These are phyloP conservation scores for Phanerochaete sordida DNA, from an alignment of 768 basidiomycete species.

Conservation along the genomic window DNA sequence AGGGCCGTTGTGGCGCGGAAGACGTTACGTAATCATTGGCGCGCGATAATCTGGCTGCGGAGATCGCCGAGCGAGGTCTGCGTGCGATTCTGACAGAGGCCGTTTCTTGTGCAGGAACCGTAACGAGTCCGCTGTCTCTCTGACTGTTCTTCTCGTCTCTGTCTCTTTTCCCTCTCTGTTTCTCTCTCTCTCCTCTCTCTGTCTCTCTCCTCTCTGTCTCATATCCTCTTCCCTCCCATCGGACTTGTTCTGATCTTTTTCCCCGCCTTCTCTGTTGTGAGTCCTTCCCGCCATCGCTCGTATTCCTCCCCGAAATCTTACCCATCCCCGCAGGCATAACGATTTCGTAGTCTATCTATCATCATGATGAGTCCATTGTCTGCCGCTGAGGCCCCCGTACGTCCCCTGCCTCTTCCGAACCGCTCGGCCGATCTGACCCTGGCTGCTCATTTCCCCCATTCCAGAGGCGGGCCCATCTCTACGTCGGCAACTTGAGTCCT, in stretches of 20 bases:
- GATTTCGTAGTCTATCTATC: conserved; percentile 32
- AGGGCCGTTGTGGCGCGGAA: neutral
- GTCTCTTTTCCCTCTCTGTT: conserved; percentile 32
- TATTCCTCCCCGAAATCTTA: conserved; percentile 7
- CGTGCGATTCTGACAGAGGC: neutral
- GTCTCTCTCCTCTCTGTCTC: conserved; percentile 40
- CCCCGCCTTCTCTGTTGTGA: conserved; percentile 27
- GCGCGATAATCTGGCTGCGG: conserved; percentile 17
- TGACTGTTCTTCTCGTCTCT: conserved; percentile 29
- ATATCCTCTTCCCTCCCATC: conserved; percentile 50
- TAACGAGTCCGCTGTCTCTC: conserved; percentile 25
- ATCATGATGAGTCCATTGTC: conserved; percentile 72
- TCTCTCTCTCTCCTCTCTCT: conserved; percentile 45
- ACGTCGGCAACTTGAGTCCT: conserved; percentile 97
- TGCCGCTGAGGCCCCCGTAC: conserved; percentile 74
- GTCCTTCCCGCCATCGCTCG: conserved; percentile 16
- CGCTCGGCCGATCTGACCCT: neutral
- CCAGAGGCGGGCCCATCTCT: conserved; percentile 93
- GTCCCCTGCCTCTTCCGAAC: conserved; percentile 24
- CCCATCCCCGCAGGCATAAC: conserved; percentile 23
- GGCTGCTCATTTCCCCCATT: neutral
- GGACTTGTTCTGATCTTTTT: conserved; percentile 27
- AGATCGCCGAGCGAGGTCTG: conserved; percentile 20
- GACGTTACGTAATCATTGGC: conserved; percentile 1
- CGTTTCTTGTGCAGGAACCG: conserved; percentile 6